A percentile compares a stretch with the other conserved stretches of the same genome.
Conservation (phyloP, 2,329 filamentous ascomycete genomes). For the Xylaria sp. region DNA sequence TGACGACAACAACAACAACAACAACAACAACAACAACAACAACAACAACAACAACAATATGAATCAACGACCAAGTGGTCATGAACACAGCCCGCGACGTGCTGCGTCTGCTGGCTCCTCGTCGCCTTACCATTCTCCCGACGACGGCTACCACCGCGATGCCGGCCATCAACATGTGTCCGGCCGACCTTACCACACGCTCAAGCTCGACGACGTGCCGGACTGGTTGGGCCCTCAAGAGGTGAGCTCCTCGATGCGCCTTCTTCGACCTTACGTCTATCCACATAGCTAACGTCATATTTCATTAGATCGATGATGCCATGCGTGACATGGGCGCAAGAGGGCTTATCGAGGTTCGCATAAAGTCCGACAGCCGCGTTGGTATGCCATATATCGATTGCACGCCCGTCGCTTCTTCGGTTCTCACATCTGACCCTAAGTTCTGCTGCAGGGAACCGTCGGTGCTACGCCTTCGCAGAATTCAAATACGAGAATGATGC, state of each 20-base stretch:
- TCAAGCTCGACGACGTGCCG: slow-evolving; percentile 50
- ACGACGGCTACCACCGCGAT: slow-evolving; percentile 44
- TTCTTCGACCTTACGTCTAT: neutral
- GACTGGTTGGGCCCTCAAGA: slow-evolving; percentile 46
- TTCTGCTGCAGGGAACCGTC: slow-evolving; percentile 40
- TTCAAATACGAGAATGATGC: slow-evolving; percentile 54
- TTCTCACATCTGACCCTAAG: slow-evolving; percentile 1
- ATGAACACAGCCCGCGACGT: slow-evolving; percentile 42
- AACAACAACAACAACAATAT: slow-evolving; percentile 37
- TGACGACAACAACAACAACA: slow-evolving; percentile 36
- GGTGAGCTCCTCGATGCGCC: slow-evolving; percentile 34
- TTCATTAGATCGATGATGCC: slow-evolving; percentile 45
- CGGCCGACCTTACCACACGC: slow-evolving; percentile 48
- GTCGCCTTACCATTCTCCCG: slow-evolving; percentile 45
- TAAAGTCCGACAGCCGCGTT: slow-evolving; percentile 48
- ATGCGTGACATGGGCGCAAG: slow-evolving; percentile 47
- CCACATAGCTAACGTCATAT: slow-evolving; percentile 13
- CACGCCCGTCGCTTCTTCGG: neutral
- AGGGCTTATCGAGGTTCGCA: slow-evolving; percentile 48
- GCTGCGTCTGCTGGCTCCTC: slow-evolving; percentile 41
- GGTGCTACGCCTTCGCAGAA: slow-evolving; percentile 54
- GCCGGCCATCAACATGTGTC: slow-evolving; percentile 42
- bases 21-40: no score
- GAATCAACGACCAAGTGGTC: slow-evolving; percentile 34
- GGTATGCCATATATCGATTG: slow-evolving; percentile 33